Evolutionary conservation across 164 flowering plant species (phyloP), one percentile per base, ranked within the genome.

Genomic region (Malania oleifera): DNA sequence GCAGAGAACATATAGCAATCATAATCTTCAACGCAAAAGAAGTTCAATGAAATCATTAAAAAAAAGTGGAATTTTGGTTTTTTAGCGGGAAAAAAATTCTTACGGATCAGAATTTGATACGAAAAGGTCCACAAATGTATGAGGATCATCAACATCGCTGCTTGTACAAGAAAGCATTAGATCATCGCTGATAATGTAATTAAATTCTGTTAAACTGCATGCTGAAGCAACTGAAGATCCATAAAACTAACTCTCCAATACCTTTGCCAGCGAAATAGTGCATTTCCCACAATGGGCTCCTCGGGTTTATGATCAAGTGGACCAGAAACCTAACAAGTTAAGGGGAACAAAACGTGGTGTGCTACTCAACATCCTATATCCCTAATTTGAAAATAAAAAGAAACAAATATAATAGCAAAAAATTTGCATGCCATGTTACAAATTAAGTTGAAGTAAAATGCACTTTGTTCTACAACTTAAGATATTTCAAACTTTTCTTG

Each of bases 261-360:
- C 97, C 92, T 82, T 75, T 88, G 98, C 98, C 97, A 93, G 49
- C 97, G 89, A 67, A 93, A 89, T 29, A 73, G 54, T 25, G 97
- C 98, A 76, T 86, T 80, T 58, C 89, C 90, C 7, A 67, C 62
- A 52, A 93, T 53, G 9, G 68, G 73, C 57, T 83, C 90, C 13
- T 78, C 84, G 5, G 84, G 67, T 40, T 79, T 84, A 50, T 73
- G 75, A 69, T 86, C 82, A 65, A 86, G 69, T 19, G 97, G 87
- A 57, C 95, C 90, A 53, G 87, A 73, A 27, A 93, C 77, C 97
- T 87, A 61, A 47, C 35, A 68, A 24, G 75, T 71, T 75, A 81
- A 83, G 82, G 70, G 27, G 48, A 69, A 72, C 28, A 45, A 5
- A 1, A 24, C 9, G 18, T 49, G 11, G 11, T 7, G 11, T 12